These are phyloP conservation scores for Aspergillus proliferans DNA, from an alignment of 2,329 filamentous ascomycete genomes.

Conservation along the genomic window DNA sequence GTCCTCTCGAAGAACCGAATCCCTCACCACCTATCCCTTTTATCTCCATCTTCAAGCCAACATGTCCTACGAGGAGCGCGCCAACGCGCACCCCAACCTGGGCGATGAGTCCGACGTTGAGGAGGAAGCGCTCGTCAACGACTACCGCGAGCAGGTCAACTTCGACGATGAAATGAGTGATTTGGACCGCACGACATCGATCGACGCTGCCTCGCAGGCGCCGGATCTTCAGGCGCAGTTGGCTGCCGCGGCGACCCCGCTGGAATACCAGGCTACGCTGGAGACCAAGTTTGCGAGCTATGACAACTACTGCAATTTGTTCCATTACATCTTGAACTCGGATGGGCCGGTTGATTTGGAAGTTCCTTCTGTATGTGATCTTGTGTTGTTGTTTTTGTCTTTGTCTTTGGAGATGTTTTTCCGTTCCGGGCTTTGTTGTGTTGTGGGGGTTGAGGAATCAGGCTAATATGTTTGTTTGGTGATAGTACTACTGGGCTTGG, in stretches of 20 bases:
- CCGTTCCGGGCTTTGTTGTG: background rate
- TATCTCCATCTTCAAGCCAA: constrained; percentile 12
- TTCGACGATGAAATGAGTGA: constrained; percentile 83
- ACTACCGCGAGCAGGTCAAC: constrained; percentile 94
- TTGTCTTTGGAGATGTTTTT: background rate
- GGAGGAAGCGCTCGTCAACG: constrained; percentile 90
- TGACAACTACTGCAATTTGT: constrained; percentile 98
- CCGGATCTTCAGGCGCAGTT: constrained; percentile 93
- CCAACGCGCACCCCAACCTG: constrained; percentile 37
- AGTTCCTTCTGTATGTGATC: constrained; percentile 77
- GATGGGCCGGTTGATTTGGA: constrained; percentile 98
- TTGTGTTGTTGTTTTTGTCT: constrained; percentile 5
- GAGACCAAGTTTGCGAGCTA: constrained; percentile 98
- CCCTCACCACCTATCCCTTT: constrained; percentile 10
- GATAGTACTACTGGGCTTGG: constrained; percentile 98
- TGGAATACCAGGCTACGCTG: constrained; percentile 91
- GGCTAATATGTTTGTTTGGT: background rate
- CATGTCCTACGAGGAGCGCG: constrained; percentile 43
- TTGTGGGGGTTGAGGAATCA: background rate
- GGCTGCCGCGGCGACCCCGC: constrained; percentile 81
- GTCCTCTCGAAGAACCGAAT: constrained; percentile 4
- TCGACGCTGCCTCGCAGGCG: constrained; percentile 65
- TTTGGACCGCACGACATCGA: constrained; percentile 65
- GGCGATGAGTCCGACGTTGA: constrained; percentile 89
- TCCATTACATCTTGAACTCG: constrained; percentile 98